These are phyloP conservation scores for Chloranthus sessilifolius DNA, from an alignment of 164 flowering plant genomes.

Conservation along the genomic window DNA sequence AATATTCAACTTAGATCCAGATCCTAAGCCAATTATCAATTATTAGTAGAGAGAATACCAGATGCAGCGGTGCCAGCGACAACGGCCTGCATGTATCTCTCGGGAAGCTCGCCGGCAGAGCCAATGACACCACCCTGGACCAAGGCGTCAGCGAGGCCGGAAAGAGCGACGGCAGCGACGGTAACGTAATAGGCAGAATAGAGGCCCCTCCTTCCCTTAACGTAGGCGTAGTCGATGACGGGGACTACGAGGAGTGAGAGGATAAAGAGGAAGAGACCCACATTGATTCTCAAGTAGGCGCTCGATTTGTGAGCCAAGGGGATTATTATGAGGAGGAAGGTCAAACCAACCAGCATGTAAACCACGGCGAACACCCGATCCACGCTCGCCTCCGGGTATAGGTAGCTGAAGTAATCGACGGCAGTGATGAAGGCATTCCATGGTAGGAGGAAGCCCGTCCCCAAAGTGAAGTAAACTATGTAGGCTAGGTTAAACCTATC, in stretches of 20 bases:
- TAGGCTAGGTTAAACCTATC: constrained; percentile 77
- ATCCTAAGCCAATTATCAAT: too few relatives aligned
- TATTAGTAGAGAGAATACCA: too few relatives aligned
- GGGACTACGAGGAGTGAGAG: constrained; percentile 62
- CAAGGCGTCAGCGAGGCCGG: constrained; percentile 77
- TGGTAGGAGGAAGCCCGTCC: constrained; percentile 82
- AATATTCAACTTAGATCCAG: too few relatives aligned
- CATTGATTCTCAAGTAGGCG: constrained; percentile 50
- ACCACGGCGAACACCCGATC: constrained; percentile 81
- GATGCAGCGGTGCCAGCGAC: constrained; percentile 98
- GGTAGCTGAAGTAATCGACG: constrained; percentile 88
- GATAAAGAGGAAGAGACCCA: constrained; percentile 61
- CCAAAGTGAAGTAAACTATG: constrained; percentile 79
- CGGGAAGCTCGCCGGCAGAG: constrained; percentile 90
- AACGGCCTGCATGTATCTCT: constrained; percentile 88
- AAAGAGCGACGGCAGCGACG: constrained; percentile 45
- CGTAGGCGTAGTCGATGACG: constrained; percentile 53
- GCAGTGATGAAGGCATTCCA: constrained; percentile 99
- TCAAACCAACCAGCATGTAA: constrained; percentile 64
- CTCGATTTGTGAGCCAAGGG: constrained; percentile 45
- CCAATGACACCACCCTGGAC: constrained; percentile 85
- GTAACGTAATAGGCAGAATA: constrained; percentile 63
- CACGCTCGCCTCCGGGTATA: constrained; percentile 74
- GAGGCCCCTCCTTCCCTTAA: constrained; percentile 60
- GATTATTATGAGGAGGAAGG: constrained; percentile 40